A percentile compares a stretch with the other conserved stretches of the same genome.
These are phyloP conservation scores for Euphorbia peplus DNA, from an alignment of 345 rosid genomes.

Conservation along the genomic window DNA sequence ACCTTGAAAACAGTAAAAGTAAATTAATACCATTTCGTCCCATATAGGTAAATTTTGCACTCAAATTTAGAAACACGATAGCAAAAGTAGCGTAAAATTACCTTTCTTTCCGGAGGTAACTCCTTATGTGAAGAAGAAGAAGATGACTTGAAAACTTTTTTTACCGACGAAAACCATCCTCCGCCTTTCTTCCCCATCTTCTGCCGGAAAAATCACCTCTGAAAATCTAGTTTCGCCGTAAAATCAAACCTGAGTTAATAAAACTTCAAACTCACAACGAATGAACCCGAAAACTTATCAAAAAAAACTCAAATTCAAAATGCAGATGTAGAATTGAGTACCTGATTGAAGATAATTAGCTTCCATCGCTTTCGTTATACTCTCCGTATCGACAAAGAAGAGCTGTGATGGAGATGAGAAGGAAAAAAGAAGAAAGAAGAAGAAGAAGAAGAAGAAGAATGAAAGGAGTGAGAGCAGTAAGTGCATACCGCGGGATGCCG, in stretches of 20 bases:
- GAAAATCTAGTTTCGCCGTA: too few species aligned
- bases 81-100: background rate
- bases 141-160: constrained; percentile 84
- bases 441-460: constrained; percentile 17
- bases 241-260: background rate
- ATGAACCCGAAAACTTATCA: background rate
- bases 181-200: constrained; percentile 87
- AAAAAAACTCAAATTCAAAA: background rate
- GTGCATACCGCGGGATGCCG: constrained; percentile 43
- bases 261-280: background rate
- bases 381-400: background rate
- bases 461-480: constrained; percentile 28
- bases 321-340: background rate
- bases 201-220: constrained; percentile 19
- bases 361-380: background rate
- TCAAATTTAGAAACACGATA: too few species aligned
- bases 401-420: background rate
- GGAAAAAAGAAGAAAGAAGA: constrained; percentile 12
- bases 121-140: constrained; percentile 45
- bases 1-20: too few species aligned
- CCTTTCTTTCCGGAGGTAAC: constrained; percentile 54
- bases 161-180: constrained; percentile 89
- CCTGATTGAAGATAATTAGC: background rate
- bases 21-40: too few species aligned
- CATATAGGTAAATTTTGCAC: too few species aligned